These are phyloP conservation scores for Hypoxylon intermedium DNA, from an alignment of 495 filamentous ascomycete species.

Conservation along the genomic window DNA sequence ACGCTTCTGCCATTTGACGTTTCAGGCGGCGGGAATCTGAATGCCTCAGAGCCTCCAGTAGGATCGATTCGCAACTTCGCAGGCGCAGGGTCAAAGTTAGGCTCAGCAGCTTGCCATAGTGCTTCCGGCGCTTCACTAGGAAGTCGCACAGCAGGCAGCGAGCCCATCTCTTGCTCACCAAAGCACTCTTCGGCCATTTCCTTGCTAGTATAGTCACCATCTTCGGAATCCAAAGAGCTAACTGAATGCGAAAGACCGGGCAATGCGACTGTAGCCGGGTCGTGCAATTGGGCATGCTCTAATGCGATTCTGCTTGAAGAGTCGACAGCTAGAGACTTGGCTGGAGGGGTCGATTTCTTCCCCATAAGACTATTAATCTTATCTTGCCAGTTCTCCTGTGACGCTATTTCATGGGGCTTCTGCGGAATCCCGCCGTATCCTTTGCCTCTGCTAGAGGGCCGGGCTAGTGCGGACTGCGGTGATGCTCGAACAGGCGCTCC, in stretches of 20 bases:
- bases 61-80: slow-evolving; percentile 47
- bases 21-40: slow-evolving; percentile 48
- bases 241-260: slow-evolving; percentile 47
- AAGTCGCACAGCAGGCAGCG: slow-evolving; percentile 71
- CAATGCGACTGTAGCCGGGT: slow-evolving; percentile 65
- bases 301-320: slow-evolving; percentile 68
- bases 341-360: slow-evolving; percentile 64
- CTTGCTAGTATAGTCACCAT: slow-evolving; percentile 55
- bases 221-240: slow-evolving; percentile 29
- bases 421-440: slow-evolving; percentile 36
- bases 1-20: slow-evolving; percentile 48
- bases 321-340: slow-evolving; percentile 61
- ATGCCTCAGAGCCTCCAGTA: slow-evolving; percentile 46
- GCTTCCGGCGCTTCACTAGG: slow-evolving; percentile 65
- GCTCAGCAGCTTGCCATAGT: slow-evolving; percentile 51
- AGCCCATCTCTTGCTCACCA: slow-evolving; percentile 82
- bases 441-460: slow-evolving; percentile 34
- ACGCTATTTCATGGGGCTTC: slow-evolving; percentile 38
- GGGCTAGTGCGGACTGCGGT: slow-evolving; percentile 13
- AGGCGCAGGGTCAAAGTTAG: slow-evolving; percentile 44
- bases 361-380: slow-evolving; percentile 74
- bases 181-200: slow-evolving; percentile 81
- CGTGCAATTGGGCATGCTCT: slow-evolving; percentile 57
- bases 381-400: slow-evolving; percentile 68
- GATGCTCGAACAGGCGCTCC: slow-evolving; percentile 8